Evolutionary conservation across 2,329 filamentous ascomycete species (phyloP).

Genomic region (Cordyceps pruinosa): DNA sequence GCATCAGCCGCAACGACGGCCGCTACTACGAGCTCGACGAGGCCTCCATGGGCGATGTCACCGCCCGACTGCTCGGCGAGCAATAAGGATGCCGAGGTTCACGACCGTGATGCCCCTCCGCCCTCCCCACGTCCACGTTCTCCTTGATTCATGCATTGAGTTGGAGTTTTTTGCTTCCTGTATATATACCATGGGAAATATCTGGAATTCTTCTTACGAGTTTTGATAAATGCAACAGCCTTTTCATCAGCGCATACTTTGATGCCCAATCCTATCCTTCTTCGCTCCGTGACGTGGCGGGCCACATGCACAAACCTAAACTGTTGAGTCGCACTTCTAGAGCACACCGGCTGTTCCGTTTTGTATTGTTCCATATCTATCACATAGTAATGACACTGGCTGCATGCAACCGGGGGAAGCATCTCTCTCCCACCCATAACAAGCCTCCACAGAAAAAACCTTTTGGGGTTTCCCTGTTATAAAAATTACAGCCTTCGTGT

Average conservation of each 20-base stretch:
- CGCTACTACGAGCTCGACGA: slow-evolving; percentile 83
- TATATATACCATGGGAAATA: slow-evolving; percentile 2
- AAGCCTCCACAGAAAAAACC: slow-evolving; percentile 3
- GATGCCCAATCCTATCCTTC: neutral
- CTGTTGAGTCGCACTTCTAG: no score
- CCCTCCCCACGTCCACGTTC: neutral
- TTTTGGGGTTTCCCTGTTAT: neutral
- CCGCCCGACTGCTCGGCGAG: slow-evolving; percentile 76
- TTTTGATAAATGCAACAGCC: neutral
- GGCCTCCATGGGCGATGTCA: slow-evolving; percentile 85
- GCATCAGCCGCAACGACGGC: slow-evolving; percentile 71
- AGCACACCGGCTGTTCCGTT: slow-evolving; percentile 4
- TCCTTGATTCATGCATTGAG: neutral
- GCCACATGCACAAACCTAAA: neutral
- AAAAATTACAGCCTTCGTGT: neutral
- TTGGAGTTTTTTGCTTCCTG: neutral
- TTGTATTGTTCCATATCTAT: slow-evolving; percentile 12
- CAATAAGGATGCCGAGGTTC: slow-evolving; percentile 33
- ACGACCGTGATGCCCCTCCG: neutral
- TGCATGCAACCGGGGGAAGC: neutral
- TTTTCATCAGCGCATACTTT: neutral
- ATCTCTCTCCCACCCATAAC: neutral
- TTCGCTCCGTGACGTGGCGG: neutral
- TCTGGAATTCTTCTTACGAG: no score
- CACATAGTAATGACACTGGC: slow-evolving; percentile 12